Base-by-base conservation (phyloP, 2,329 filamentous ascomycete species). In the Ramichloridium luteum region DNA sequence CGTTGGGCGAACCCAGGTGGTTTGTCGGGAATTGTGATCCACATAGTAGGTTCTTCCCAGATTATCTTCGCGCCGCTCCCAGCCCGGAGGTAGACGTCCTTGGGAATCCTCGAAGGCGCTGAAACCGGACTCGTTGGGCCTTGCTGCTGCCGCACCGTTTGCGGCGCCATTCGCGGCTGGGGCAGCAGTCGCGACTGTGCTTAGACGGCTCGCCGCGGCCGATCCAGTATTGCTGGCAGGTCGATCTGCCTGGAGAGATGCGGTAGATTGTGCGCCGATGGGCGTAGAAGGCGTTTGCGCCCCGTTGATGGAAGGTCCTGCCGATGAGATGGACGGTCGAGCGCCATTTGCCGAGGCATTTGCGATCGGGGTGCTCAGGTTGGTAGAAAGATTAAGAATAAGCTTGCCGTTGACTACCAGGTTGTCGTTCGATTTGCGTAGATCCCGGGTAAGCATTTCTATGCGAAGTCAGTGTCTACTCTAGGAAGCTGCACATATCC, bases 371-470 rank as follows among this genome's bases (percentile, higher is more conserved):
- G 72, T 61, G 26, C 71, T 66, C 13, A 96, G 70, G 55, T 98
- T 93, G 31, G 88, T 94, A 8, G 88, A 94, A 9, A 98, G 67
- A 56, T 93, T 96, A 41, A 98, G 75, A 49, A 98, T 98, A 34
- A 98, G 73, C 61, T 96, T 96, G 41, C 90, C 90, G 55, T 98
- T 86, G 18, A 98, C 90, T 35, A 96, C 85, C 29, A 98, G 74
- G 55, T 96, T 96, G 56, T 98, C 90, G 38, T 85, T 94, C 4
- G 90, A 94, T 60, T 94, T 96, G 57, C 96, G 94, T 18, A 98
- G 70, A 57, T 98, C 90, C 45, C 85, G 71, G 30, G 90, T 96
- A 54, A 98, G 81, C 88, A 96, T 98, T 62, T 96, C 86, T 75
- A 27, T n/a, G n/a, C n/a, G n/a, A n/a, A n/a, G 23, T 25, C 13